Base-by-base conservation (phyloP, 352 stramenopile species). In the Pilasporangium apinafurcum region DNA sequence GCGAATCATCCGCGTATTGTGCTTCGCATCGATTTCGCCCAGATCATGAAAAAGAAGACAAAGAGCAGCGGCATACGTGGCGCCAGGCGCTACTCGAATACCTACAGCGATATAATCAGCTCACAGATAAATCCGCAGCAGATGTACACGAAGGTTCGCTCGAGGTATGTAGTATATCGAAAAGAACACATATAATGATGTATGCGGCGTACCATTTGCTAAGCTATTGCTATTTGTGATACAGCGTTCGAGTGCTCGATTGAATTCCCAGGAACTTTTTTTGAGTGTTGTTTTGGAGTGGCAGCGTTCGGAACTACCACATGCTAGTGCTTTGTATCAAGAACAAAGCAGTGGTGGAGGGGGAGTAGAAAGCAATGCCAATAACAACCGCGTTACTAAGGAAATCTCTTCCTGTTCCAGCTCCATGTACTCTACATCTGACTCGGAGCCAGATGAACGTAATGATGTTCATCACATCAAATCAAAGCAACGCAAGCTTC, bases 201-300 rank as follows among this genome's bases (percentile, higher is more conserved):
- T n/a, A n/a, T n/a, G n/a, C n/a, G n/a, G n/a, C n/a, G n/a, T n/a
- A n/a, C n/a, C n/a, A n/a, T n/a, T n/a, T n/a, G n/a, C n/a, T n/a
- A n/a, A n/a, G n/a, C n/a, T n/a, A n/a, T n/a, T n/a, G n/a, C n/a
- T n/a, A n/a, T n/a, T n/a, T n/a, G n/a, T 20, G 6, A 13, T 50
- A 16, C 43, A 72, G 62, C 53, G 65, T 21, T 65, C 56, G 12
- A 65, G 63, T 22, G 65, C 68, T 16, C 59, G 56, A 0, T 46
- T 82, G 41, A 82, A 56, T 58, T 85, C 72, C 13, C 75, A 91
- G 30, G 75, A 88, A 47, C 68, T 91, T n/a, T 91, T 90, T 50
- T 53, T 91, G 28, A 86, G 73, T 48, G 79, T 88, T 35, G 75
- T 91, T 40, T 66, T 88, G 44, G 73, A 88, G 56, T 91, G 78